A percentile compares a stretch with the other conserved stretches of the same genome.
Conservation (phyloP, 345 rosid genomes). For the Lagerstroemia speciosa region DNA sequence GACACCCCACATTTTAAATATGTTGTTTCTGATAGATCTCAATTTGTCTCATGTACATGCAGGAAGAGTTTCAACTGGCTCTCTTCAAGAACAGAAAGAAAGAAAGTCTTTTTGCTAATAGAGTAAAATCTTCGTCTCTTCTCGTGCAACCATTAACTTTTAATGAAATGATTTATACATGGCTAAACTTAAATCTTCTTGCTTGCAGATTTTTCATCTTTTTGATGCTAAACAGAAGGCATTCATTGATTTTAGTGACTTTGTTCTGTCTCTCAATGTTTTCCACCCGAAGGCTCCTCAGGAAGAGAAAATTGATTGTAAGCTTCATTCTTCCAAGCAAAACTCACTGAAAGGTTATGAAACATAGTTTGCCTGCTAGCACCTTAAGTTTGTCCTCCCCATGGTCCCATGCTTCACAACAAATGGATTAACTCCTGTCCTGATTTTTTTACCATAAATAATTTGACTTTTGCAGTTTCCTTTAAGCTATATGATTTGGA, state of each 20-base stretch:
- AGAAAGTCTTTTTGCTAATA: slow-evolving; percentile 88
- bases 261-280: slow-evolving; percentile 78
- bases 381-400: background rate
- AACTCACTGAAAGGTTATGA: background rate
- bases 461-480: slow-evolving; percentile 50
- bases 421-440: background rate
- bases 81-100: slow-evolving; percentile 82
- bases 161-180: background rate
- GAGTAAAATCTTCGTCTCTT: slow-evolving; percentile 35
- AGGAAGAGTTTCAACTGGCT: slow-evolving; percentile 98
- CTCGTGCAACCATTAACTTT: background rate
- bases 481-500: slow-evolving; percentile 94
- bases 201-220: slow-evolving; percentile 77
- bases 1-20: no score
- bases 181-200: background rate
- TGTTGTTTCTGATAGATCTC: background rate
- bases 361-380: background rate
- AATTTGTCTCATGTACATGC: slow-evolving; percentile 13
- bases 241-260: slow-evolving; percentile 88
- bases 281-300: slow-evolving; percentile 81
- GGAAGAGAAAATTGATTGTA: slow-evolving; percentile 86
- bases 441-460: background rate
- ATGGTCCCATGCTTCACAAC: background rate
- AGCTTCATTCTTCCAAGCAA: slow-evolving; percentile 18
- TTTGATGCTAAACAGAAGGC: slow-evolving; percentile 91